phyloP scores from a whole-genome alignment of 257 asterid genomes.

The Solanum dulcamara region DNA sequence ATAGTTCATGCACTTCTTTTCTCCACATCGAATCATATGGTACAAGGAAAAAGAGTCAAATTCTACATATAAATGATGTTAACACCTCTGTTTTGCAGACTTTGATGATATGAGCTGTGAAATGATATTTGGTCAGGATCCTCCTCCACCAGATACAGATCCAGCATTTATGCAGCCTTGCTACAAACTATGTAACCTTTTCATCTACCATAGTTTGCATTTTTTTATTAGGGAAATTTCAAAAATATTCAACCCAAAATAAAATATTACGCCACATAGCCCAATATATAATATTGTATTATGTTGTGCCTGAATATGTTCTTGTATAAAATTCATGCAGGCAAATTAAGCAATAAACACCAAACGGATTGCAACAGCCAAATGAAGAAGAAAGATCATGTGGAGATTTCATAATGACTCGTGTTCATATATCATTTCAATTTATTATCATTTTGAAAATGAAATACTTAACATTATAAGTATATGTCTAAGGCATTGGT shows the following conservation, averaged over 20 bases:
- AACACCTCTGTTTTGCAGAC: conserved; percentile 30
- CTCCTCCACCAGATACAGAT: conserved; percentile 50
- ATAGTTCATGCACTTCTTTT: not conserved
- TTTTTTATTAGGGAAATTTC: not conserved
- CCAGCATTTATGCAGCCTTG: conserved; percentile 77
- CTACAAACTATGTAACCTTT: conserved; percentile 53
- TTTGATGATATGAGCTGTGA: conserved; percentile 96
- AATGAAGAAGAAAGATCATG: not conserved
- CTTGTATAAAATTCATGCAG: conserved; percentile 27
- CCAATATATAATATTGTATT: not conserved
- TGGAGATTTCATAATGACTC: not conserved
- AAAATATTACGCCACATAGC: not conserved
- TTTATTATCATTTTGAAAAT: not conserved
- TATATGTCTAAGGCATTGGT: not conserved
- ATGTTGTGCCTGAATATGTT: not conserved
- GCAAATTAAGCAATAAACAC: conserved; percentile 40
- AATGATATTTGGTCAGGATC: conserved; percentile 79
- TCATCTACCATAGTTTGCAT: not conserved
- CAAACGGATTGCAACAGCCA: conserved; percentile 29
- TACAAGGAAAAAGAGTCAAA: not conserved
- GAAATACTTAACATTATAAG: not conserved
- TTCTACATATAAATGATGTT: not conserved
- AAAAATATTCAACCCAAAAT: too few relatives aligned
- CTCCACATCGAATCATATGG: conserved; percentile 1
- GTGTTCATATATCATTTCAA: not conserved